A percentile compares a stretch with the other conserved stretches of the same genome.
Conservation (phyloP, 2,329 filamentous ascomycete species). For the Diatrype stigma region DNA sequence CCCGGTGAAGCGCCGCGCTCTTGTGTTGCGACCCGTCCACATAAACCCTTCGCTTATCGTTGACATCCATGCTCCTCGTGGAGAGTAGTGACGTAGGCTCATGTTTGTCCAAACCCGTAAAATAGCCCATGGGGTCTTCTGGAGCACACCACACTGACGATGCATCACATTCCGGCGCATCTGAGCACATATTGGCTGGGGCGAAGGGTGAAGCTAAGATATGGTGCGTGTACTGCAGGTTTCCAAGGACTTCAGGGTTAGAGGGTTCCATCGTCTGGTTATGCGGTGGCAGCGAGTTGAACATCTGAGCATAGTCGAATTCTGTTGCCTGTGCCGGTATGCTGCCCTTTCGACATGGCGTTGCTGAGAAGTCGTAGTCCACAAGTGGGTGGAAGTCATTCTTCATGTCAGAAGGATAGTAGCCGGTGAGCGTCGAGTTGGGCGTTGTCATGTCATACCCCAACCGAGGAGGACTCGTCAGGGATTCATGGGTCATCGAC, state of each 20-base stretch:
- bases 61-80: slow-evolving; percentile 15
- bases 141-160: background rate
- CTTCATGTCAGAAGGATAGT: slow-evolving; percentile 23
- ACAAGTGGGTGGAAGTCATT: slow-evolving; percentile 14
- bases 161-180: background rate
- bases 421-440: slow-evolving; percentile 24
- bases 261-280: slow-evolving; percentile 11
- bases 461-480: slow-evolving; percentile 18
- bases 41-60: slow-evolving; percentile 35
- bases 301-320: slow-evolving; percentile 20
- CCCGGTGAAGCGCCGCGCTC: slow-evolving; percentile 39
- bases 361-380: slow-evolving; percentile 14
- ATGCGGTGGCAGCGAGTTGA: slow-evolving; percentile 11
- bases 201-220: slow-evolving; percentile 15
- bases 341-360: slow-evolving; percentile 20
- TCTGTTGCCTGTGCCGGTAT: slow-evolving; percentile 18
- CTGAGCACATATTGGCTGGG: slow-evolving; percentile 13
- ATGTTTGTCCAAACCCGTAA: slow-evolving; percentile 7
- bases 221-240: slow-evolving; percentile 16
- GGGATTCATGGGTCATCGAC: slow-evolving; percentile 21
- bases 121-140: background rate
- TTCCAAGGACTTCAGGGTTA: slow-evolving; percentile 11
- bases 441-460: slow-evolving; percentile 29
- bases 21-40: slow-evolving; percentile 40
- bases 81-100: background rate